Conservation (phyloP, 352 stramenopile species). For the Phytopythium sindhum region DNA sequence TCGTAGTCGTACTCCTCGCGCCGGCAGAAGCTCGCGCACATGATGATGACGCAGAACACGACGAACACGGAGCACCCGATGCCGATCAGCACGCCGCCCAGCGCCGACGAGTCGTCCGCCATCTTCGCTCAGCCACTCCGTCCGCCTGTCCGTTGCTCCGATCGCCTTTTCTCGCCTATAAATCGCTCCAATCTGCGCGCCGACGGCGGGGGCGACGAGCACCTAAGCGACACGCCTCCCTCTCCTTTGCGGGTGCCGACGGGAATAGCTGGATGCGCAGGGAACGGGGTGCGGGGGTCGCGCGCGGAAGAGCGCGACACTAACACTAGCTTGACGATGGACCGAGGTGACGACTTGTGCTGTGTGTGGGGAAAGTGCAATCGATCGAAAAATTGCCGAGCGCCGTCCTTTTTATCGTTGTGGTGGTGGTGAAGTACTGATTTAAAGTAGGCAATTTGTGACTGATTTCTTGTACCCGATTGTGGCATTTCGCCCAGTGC, state of each 20-base stretch:
- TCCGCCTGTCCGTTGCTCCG: background rate
- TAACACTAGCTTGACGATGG: background rate
- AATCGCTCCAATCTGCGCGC: background rate
- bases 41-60: slow-evolving; percentile 43
- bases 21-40: slow-evolving; percentile 39
- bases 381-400: background rate
- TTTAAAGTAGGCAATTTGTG: no score
- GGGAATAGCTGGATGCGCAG: background rate
- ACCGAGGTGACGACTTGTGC: background rate
- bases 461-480: background rate
- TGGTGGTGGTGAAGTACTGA: no score
- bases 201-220: no score
- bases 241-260: background rate
- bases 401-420: no score
- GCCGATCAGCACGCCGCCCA: slow-evolving; percentile 27
- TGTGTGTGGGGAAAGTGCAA: background rate
- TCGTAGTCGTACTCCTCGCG: slow-evolving; percentile 29
- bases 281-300: background rate
- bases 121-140: background rate
- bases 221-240: background rate
- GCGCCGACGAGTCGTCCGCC: slow-evolving; percentile 22
- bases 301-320: background rate
- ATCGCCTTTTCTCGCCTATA: background rate
- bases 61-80: slow-evolving; percentile 33
- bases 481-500: background rate